Conservation (phyloP, 2,329 filamentous ascomycete genomes). For the Lasiodiplodia hormozganensis region DNA sequence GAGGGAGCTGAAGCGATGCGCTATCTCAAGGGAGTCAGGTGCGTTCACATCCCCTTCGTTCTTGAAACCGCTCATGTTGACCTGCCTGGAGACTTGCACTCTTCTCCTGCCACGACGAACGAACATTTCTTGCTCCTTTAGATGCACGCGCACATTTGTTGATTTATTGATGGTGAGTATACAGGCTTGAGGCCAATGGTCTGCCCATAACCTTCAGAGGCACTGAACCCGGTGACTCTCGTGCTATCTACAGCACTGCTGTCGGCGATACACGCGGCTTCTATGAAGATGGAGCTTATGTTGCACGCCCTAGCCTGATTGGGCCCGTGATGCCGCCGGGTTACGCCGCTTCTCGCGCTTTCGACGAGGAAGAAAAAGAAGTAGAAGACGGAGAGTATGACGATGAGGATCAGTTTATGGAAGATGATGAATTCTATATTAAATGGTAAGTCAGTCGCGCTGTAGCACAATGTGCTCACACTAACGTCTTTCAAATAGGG, state of each 20-base stretch:
- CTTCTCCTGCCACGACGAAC: constrained; percentile 7
- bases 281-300: constrained; percentile 81
- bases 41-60: neutral
- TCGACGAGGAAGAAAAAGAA: neutral
- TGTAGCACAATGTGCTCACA: neutral
- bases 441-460: neutral
- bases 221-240: constrained; percentile 25
- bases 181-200: constrained; percentile 74
- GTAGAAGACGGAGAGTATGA: neutral
- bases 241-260: constrained; percentile 56
- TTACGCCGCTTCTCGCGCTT: neutral
- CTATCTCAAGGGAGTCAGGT: constrained; percentile 45
- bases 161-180: constrained; percentile 33
- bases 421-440: neutral
- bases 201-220: constrained; percentile 67
- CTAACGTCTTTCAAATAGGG: neutral
- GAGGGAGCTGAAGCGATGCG: constrained; percentile 38
- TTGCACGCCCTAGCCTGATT: constrained; percentile 61
- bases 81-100: constrained; percentile 20
- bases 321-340: constrained; percentile 33
- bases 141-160: constrained; percentile 27
- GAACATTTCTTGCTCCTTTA: neutral
- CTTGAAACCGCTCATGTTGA: constrained; percentile 4
- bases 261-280: constrained; percentile 66
- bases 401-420: neutral